phyloP scores from a whole-genome alignment of 805 yeast genomes.

The Barnettozyma pratensis region DNA sequence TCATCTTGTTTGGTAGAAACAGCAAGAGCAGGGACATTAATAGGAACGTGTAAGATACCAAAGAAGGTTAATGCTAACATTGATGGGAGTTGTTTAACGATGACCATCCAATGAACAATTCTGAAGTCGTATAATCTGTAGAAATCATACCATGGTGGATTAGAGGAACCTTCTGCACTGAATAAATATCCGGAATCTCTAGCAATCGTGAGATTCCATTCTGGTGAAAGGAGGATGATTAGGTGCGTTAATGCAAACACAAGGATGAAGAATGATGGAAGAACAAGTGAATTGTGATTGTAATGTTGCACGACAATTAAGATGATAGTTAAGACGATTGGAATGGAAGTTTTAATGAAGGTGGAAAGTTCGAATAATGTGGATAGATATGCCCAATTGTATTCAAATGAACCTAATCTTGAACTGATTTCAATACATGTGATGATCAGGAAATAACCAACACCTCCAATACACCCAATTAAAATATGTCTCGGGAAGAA shows the following conservation, averaged over 20 bases:
- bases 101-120: conserved; percentile 68
- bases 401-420: conserved; percentile 65
- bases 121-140: conserved; percentile 67
- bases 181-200: conserved; percentile 85
- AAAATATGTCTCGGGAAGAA: conserved; percentile 95
- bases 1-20: conserved; percentile 79
- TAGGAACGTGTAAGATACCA: conserved; percentile 94
- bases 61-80: conserved; percentile 95
- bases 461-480: conserved; percentile 98
- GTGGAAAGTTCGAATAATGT: conserved; percentile 38
- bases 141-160: conserved; percentile 88
- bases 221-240: conserved; percentile 59
- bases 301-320: conserved; percentile 59
- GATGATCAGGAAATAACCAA: conserved; percentile 84
- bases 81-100: conserved; percentile 72
- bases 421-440: conserved; percentile 94
- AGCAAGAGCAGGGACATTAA: conserved; percentile 95
- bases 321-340: conserved; percentile 55
- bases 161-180: conserved; percentile 43
- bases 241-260: conserved; percentile 70
- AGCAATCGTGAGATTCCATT: conserved; percentile 54
- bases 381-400: conserved; percentile 50
- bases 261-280: conserved; percentile 73
- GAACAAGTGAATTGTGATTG: conserved; percentile 62
- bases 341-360: conserved; percentile 66